Base-by-base conservation (phyloP, 179 eudicot genomes). In the Camellia oleifera region DNA sequence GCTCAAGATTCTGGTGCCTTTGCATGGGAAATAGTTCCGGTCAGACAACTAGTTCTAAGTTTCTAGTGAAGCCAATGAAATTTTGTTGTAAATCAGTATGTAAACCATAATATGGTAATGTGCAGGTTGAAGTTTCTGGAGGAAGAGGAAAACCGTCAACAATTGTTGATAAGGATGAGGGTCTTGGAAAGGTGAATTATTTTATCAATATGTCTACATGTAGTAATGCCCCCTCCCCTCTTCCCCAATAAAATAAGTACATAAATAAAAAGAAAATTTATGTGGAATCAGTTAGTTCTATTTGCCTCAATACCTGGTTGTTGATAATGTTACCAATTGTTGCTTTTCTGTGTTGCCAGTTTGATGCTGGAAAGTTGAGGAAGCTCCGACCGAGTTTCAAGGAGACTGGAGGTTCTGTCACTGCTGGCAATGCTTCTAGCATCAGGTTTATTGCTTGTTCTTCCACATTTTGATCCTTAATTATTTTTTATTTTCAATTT, bases 391-490 rank as follows among this genome's bases (percentile, higher is more conserved):
- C 98, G 23, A 94, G 97, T 87, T 95, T 95, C 82, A 92, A 91
- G 87, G 91, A 90, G 86, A 87, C 72, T 66, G 91, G 88, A 65
- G 99, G 99, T 73, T 81, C 96, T 69, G 99, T 95, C 79, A 95
- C 99, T 62, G 98, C 99, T 71, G 98, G 98, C 83, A 95, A 95
- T 82, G 91, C 99, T 81, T 94, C 99, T 46, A 93, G 92, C 69
- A 90, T 95, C 80, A 95, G 98, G 99, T 95, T 63, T 45, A 46
- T 54, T 11, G 7, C 12, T 76, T 76, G 44, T 63, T 74, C 20
- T 56, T 53, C 14, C 8, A 56, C 60, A 13, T 72, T 77, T n/a
- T 64, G 74, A 64, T 63, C 20, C 2, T 64, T 67, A 5, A 14
- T 66, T 48, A 10, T 75, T 2, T 56, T 8, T 75, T 48, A 46